phyloP scores from a whole-genome alignment of 2,329 filamentous ascomycete genomes.

The Cladobotryum mycophilum region DNA sequence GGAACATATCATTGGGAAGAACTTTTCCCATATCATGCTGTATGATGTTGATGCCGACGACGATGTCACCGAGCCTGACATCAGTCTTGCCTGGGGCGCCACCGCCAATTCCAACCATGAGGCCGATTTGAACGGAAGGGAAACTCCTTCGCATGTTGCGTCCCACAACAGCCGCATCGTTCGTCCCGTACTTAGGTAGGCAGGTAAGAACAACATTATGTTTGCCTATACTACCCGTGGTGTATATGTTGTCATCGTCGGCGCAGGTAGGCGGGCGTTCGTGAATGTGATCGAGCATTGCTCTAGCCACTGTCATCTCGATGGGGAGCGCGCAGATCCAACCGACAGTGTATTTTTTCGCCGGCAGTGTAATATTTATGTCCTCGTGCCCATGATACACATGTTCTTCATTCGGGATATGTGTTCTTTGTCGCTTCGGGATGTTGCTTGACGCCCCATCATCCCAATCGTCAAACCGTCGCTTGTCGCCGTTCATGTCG shows the following conservation, averaged over 20 bases:
- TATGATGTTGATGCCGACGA: constrained; percentile 12
- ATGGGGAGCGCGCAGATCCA: not conserved
- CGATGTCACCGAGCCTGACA: constrained; percentile 18
- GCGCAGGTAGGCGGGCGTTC: not conserved
- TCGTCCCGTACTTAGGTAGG: constrained; percentile 19
- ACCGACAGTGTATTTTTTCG: not conserved
- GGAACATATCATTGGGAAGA: not conserved
- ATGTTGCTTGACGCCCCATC: too few species aligned
- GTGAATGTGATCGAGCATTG: not conserved
- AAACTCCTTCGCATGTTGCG: constrained; percentile 27
- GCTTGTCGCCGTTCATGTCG: too few species aligned
- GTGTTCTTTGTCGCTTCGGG: too few species aligned
- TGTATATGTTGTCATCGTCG: not conserved
- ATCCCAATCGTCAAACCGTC: too few species aligned
- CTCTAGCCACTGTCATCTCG: not conserved
- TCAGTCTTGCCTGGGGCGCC: constrained; percentile 9
- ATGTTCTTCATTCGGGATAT: too few species aligned
- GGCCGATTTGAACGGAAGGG: constrained; percentile 15
- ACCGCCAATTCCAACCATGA: constrained; percentile 16
- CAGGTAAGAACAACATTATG: constrained; percentile 2
- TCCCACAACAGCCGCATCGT: constrained; percentile 25
- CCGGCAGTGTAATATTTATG: too few species aligned
- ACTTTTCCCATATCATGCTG: constrained; percentile 13
- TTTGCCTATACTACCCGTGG: not conserved
- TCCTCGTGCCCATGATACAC: too few species aligned